These are phyloP conservation scores for Oligophagozyma castellii DNA, from an alignment of 1,139 yeast genomes.

Conservation along the genomic window DNA sequence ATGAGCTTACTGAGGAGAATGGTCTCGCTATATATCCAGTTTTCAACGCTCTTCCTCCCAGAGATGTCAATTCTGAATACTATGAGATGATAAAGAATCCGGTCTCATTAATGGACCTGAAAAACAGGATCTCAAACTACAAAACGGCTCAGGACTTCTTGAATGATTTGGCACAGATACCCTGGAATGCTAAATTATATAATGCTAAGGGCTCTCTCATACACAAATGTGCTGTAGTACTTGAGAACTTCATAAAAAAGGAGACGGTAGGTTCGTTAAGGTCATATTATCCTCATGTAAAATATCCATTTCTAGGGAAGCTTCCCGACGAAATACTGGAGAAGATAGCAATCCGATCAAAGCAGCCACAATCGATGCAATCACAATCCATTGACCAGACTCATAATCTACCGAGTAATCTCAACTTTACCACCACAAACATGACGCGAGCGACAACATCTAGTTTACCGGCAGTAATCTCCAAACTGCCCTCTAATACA, in stretches of 20 bases:
- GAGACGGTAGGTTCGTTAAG: slow-evolving; percentile 38
- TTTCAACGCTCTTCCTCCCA: slow-evolving; percentile 40
- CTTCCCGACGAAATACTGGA: slow-evolving; percentile 39
- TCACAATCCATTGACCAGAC: background rate
- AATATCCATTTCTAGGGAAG: slow-evolving; percentile 64
- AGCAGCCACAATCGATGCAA: background rate
- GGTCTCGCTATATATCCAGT: slow-evolving; percentile 33
- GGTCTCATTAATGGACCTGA: slow-evolving; percentile 58
- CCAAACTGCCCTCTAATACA: too few relatives aligned
- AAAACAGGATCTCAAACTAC: slow-evolving; percentile 36
- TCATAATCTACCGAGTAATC: too few relatives aligned
- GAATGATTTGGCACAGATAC: slow-evolving; percentile 65
- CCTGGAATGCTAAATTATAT: slow-evolving; percentile 81
- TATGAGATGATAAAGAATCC: slow-evolving; percentile 55
- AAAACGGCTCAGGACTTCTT: slow-evolving; percentile 54
- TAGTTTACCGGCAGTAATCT: too few relatives aligned
- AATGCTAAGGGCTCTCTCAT: slow-evolving; percentile 58
- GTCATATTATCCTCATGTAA: slow-evolving; percentile 31
- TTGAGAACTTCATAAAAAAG: slow-evolving; percentile 48
- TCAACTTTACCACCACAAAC: too few relatives aligned
- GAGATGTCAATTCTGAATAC: slow-evolving; percentile 52
- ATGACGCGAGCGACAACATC: too few relatives aligned
- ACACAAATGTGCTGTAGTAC: slow-evolving; percentile 55
- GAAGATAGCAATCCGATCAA: slow-evolving; percentile 2
- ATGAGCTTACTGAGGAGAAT: slow-evolving; percentile 32